Conservation (phyloP, 2,329 filamentous ascomycete species). For the Phialemoniopsis sp. region DNA sequence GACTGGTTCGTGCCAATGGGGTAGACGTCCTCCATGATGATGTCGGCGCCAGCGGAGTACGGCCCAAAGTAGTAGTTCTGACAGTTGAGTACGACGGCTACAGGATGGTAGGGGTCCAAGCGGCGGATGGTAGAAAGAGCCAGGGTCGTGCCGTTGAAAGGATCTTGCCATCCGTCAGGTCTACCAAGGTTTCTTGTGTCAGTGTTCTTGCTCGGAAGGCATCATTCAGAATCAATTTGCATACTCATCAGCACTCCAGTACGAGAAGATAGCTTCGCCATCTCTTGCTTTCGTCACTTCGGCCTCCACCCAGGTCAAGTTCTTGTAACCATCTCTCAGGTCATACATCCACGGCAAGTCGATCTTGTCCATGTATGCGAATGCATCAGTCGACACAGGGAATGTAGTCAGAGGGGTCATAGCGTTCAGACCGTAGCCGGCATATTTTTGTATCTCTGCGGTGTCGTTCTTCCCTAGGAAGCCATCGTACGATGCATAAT, state of each 20-base stretch:
- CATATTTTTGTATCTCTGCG: slow-evolving; percentile 26
- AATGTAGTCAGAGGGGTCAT: slow-evolving; percentile 38
- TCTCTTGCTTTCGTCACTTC: slow-evolving; percentile 34
- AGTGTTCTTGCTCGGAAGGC: no score
- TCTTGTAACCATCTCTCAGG: slow-evolving; percentile 37
- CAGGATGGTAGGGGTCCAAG: slow-evolving; percentile 58
- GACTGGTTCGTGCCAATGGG: slow-evolving; percentile 53
- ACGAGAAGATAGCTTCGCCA: slow-evolving; percentile 34
- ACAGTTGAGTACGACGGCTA: slow-evolving; percentile 57
- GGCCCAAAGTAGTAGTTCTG: slow-evolving; percentile 54
- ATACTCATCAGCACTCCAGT: slow-evolving; percentile 41
- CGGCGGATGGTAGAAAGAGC: slow-evolving; percentile 38
- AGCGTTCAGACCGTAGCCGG: slow-evolving; percentile 34
- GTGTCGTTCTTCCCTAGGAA: slow-evolving; percentile 35
- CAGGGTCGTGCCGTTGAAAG: slow-evolving; percentile 38
- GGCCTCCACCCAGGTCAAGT: slow-evolving; percentile 30
- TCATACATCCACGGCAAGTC: slow-evolving; percentile 40
- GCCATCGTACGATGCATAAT: slow-evolving; percentile 35
- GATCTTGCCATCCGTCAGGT: slow-evolving; percentile 52
- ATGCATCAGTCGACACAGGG: slow-evolving; percentile 23
- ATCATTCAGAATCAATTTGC: no score
- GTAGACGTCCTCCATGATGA: slow-evolving; percentile 57
- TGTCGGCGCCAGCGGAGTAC: slow-evolving; percentile 51
- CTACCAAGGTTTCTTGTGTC: slow-evolving; percentile 15
- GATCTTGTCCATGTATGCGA: slow-evolving; percentile 31